Evolutionary conservation across 2,329 filamentous ascomycete species (phyloP).

Genomic region (Aspergillus brasiliensis): DNA sequence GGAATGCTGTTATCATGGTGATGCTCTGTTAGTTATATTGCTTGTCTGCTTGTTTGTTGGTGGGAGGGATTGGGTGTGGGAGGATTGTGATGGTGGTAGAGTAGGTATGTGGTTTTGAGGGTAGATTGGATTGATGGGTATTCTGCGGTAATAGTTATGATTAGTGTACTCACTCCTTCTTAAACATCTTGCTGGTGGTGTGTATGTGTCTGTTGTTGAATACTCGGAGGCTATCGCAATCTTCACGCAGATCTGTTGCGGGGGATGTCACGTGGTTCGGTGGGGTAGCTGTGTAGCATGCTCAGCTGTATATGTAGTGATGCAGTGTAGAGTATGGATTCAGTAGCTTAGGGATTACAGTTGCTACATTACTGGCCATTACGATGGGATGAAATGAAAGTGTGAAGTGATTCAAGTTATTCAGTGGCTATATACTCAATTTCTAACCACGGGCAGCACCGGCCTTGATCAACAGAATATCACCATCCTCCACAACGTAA

Average conservation of each 20-base stretch:
- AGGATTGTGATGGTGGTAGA: neutral
- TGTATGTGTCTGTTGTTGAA: constrained; percentile 6
- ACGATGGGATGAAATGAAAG: neutral
- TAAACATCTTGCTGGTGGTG: constrained; percentile 68
- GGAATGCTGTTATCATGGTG: constrained; percentile 60
- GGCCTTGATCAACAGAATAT: constrained; percentile 80
- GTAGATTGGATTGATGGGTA: too few relatives aligned
- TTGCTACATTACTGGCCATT: neutral
- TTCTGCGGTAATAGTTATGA: too few relatives aligned
- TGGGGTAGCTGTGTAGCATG: neutral
- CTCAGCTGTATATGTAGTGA: neutral
- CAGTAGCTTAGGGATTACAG: too few relatives aligned
- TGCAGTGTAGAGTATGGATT: neutral
- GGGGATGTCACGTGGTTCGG: constrained; percentile 20
- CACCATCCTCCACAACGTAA: constrained; percentile 63
- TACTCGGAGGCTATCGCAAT: constrained; percentile 4
- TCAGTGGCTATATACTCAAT: constrained; percentile 9
- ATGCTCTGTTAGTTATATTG: constrained; percentile 13
- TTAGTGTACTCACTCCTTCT: constrained; percentile 72
- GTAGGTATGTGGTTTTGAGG: neutral
- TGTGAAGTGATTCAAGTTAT: neutral
- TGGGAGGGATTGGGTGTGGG: neutral
- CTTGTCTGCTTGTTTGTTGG: constrained; percentile 16
- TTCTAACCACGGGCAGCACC: constrained; percentile 51
- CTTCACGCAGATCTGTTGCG: constrained; percentile 9